Evolutionary conservation across 1,284 basidiomycete species (phyloP).

Genomic region (Pseudozyma flocculosa): DNA sequence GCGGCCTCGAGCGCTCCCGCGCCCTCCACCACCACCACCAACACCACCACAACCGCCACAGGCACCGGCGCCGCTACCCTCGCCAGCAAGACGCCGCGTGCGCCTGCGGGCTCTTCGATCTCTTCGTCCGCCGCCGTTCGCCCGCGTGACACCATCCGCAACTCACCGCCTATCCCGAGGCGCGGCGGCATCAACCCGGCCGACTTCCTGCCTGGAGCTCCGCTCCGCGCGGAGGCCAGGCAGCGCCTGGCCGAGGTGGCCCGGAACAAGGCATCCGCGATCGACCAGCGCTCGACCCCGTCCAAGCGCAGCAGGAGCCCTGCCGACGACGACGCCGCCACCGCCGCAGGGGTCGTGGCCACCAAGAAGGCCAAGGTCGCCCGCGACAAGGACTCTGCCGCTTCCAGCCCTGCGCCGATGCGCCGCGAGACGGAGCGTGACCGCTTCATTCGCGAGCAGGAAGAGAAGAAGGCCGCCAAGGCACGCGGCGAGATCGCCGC

Average conservation of each 20-base stretch:
- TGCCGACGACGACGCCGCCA: background rate
- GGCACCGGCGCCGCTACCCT: too few species aligned
- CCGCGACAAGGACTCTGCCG: slow-evolving; percentile 3
- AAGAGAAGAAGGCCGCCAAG: slow-evolving; percentile 19
- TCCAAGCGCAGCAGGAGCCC: background rate
- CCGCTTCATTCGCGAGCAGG: slow-evolving; percentile 46
- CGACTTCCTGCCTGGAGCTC: slow-evolving; percentile 41
- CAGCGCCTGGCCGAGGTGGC: slow-evolving; percentile 11
- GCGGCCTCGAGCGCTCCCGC: too few species aligned
- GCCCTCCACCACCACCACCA: too few species aligned
- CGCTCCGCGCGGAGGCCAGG: slow-evolving; percentile 21
- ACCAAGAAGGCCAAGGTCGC: slow-evolving; percentile 8
- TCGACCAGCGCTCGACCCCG: background rate
- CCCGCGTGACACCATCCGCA: background rate
- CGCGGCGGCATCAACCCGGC: slow-evolving; percentile 35
- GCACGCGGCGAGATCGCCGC: background rate
- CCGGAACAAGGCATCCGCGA: background rate
- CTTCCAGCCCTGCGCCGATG: slow-evolving; percentile 10
- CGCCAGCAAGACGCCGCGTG: background rate
- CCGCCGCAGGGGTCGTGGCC: too few species aligned
- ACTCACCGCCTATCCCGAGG: background rate
- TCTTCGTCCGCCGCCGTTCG: too few species aligned
- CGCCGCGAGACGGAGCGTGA: slow-evolving; percentile 39
- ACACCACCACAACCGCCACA: too few species aligned
- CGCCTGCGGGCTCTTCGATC: background rate